Percentiles rank a stretch among this genome's conserved stretches.
Conservation (phyloP, 495 filamentous ascomycete species). For the Podospora conica region DNA sequence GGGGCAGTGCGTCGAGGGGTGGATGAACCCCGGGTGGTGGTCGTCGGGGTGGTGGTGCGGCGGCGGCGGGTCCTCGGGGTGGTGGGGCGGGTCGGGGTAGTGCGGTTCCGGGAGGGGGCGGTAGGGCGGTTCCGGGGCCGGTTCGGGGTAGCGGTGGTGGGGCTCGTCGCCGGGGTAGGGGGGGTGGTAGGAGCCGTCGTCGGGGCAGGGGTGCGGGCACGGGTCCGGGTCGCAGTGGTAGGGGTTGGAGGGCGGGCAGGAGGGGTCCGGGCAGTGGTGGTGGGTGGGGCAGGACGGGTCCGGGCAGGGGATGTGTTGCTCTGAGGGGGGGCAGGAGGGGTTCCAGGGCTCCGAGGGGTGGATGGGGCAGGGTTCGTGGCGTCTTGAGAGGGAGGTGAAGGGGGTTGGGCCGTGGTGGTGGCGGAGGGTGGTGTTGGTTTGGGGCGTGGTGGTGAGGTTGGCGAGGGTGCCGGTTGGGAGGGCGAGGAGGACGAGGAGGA, state of each 20-base stretch:
- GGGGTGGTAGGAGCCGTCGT: not conserved
- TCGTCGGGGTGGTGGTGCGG: not conserved
- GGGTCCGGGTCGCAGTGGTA: no score
- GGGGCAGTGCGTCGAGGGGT: conserved; percentile 9
- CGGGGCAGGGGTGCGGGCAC: not conserved
- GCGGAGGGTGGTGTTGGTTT: not conserved
- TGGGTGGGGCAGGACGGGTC: not conserved
- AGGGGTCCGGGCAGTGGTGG: not conserved
- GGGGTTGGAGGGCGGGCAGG: not conserved
- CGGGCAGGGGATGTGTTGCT: not conserved
- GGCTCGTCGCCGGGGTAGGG: not conserved
- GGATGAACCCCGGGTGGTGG: not conserved
- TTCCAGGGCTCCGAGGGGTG: not conserved
- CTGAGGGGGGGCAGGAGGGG: not conserved
- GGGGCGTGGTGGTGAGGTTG: not conserved
- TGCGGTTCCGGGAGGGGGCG: no score
- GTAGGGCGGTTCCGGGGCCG: no score
- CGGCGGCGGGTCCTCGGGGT: not conserved
- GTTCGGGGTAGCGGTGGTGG: not conserved
- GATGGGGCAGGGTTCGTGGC: not conserved
- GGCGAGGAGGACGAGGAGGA: not conserved
- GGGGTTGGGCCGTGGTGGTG: not conserved
- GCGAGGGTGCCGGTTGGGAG: not conserved
- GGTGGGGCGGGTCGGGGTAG: not conserved
- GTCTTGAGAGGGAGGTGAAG: not conserved